These are phyloP conservation scores for Scheffersomyces quercinus DNA, from an alignment of 1,139 yeast species.

Conservation along the genomic window DNA sequence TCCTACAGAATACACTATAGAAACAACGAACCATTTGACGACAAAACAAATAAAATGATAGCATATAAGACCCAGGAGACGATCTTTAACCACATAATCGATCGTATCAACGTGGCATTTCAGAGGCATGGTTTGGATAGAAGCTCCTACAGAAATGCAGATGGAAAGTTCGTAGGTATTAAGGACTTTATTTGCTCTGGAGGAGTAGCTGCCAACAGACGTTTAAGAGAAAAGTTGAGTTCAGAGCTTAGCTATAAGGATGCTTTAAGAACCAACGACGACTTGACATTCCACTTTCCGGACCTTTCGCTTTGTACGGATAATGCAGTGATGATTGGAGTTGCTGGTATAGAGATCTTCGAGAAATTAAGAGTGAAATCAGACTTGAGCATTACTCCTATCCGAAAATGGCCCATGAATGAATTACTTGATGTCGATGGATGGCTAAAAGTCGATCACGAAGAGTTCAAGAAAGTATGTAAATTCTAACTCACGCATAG, in stretches of 20 bases:
- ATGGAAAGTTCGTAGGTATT: conserved; percentile 43
- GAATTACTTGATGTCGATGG: conserved; percentile 50
- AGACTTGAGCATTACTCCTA: conserved; percentile 54
- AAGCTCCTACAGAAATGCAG: conserved; percentile 15
- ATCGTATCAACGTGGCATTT: conserved; percentile 59
- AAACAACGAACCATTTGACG: conserved; percentile 15
- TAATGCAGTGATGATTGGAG: conserved; percentile 96
- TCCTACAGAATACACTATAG: conserved; percentile 20
- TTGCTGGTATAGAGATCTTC: conserved; percentile 89
- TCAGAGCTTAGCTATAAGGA: conserved; percentile 25
- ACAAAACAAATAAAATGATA: conserved; percentile 34
- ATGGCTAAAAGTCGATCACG: conserved; percentile 39
- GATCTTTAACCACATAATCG: conserved; percentile 69
- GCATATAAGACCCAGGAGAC: conserved; percentile 67
- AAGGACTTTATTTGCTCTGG: conserved; percentile 80
- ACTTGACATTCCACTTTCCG: conserved; percentile 57
- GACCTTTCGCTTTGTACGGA: conserved; percentile 80
- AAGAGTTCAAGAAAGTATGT: conserved; percentile 7
- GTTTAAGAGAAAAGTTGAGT: conserved; percentile 53
- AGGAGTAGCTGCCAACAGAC: conserved; percentile 83
- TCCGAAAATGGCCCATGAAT: conserved; percentile 74
- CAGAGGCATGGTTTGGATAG: conserved; percentile 29
- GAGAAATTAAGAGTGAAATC: conserved; percentile 54
- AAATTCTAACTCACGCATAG: not conserved
- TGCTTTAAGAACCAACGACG: conserved; percentile 7